Base-by-base conservation (phyloP, 176 grass and related monocot species). In the Musa beccarii region DNA sequence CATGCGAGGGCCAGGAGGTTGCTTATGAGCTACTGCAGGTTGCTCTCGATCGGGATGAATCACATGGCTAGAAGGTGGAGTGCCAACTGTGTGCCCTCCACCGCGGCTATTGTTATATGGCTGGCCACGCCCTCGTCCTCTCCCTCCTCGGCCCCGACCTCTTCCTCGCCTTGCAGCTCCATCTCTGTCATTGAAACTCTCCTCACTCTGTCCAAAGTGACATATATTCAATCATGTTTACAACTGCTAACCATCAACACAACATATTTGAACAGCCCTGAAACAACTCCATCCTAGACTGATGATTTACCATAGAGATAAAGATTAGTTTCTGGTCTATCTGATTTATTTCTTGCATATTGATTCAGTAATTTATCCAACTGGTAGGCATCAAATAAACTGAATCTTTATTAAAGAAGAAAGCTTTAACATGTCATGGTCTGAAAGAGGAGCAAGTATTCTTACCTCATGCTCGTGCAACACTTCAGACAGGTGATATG, bases 1-100 rank as follows among this genome's bases (percentile, higher is more conserved):
- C 95, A 94, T 98, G 24, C 80, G 76, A 7, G 94, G 94, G 4
- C 94, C 94, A 59, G 80, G 84, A 52, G 89, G 90, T 69, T 82
- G 95, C 72, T 94, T 98, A 19, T 72, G 85, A 64, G 84, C 76
- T 66, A 73, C 66, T 22, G 73, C 63, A 6, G 15, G 51, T 63
- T 80, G 80, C 50, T 90, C 88, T 34, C 77, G 80, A n/a, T 90
- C 88, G 52, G 79, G 11, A 57, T 83, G 85, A 10, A 75, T 80
- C n/a, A 56, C 25, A 51, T 91, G 23, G 19, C 74, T 76, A 55
- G 86, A 87, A 5, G 88, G 82, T 1, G 86, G 84, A 8, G 84
- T 91, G 83, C 78, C 88, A 0, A 92, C 54, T 1, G 75, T 71
- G 83, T 90, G 86, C 26, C 74, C 62, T 57, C 70, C 50, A 43